Evolutionary conservation across 371 early-diverging fungal genomes (phyloP).

Genomic region (Apophysomyces trapeziformis): DNA sequence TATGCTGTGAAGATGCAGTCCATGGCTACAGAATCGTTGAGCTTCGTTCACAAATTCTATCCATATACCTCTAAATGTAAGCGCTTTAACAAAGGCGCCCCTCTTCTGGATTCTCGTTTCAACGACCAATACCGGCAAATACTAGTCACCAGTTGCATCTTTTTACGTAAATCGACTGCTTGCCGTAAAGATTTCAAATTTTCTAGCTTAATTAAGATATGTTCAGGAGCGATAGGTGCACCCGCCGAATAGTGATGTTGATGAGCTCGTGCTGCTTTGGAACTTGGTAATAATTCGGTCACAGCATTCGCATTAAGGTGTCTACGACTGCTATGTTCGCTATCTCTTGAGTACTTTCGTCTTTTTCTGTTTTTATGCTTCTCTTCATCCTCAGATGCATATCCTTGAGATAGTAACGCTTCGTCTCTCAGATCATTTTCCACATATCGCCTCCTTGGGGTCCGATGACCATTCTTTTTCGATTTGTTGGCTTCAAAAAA

Average conservation of each 20-base stretch:
- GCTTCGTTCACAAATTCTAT: background rate
- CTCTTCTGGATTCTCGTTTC: slow-evolving; percentile 86
- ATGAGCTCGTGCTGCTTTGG: slow-evolving; percentile 66
- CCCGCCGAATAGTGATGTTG: slow-evolving; percentile 61
- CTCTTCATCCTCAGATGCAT: slow-evolving; percentile 28
- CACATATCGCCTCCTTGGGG: slow-evolving; percentile 39
- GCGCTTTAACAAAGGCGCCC: slow-evolving; percentile 92
- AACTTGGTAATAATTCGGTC: slow-evolving; percentile 44
- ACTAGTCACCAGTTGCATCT: slow-evolving; percentile 56
- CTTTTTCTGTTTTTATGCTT: slow-evolving; percentile 23
- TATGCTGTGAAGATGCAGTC: slow-evolving; percentile 85
- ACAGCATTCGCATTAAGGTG: slow-evolving; percentile 21
- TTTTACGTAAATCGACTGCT: slow-evolving; percentile 54
- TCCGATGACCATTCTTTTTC: slow-evolving; percentile 16
- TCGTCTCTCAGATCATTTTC: slow-evolving; percentile 44
- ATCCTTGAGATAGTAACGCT: slow-evolving; percentile 6
- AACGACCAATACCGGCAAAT: slow-evolving; percentile 94
- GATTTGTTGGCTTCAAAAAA: slow-evolving; percentile 26
- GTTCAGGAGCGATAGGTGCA: slow-evolving; percentile 71
- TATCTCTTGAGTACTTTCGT: slow-evolving; percentile 8
- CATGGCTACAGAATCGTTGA: slow-evolving; percentile 70
- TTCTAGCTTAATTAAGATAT: slow-evolving; percentile 69
- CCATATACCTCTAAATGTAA: slow-evolving; percentile 86
- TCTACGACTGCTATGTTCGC: slow-evolving; percentile 5
- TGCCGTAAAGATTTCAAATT: slow-evolving; percentile 45